A percentile compares a stretch with the other conserved stretches of the same genome.
Conservation (phyloP, 2,329 filamentous ascomycete species). For the Fusarium caatingaense region DNA sequence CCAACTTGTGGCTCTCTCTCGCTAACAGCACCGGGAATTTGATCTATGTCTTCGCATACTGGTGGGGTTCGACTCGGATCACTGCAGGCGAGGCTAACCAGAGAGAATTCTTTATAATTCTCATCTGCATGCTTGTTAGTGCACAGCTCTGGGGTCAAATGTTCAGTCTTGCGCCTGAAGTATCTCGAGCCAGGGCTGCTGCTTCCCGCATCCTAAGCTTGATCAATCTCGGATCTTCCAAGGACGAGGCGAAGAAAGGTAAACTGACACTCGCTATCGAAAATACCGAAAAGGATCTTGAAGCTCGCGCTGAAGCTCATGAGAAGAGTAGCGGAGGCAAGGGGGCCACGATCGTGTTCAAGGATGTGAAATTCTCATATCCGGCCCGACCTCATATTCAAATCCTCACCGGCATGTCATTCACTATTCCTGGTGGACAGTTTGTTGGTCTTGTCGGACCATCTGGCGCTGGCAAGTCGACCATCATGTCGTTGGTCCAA, state of each 20-base stretch:
- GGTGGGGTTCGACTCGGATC: constrained; percentile 81
- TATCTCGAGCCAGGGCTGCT: constrained; percentile 74
- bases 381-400: constrained; percentile 68
- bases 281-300: constrained; percentile 52
- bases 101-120: constrained; percentile 80
- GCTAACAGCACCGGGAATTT: constrained; percentile 72
- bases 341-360: constrained; percentile 65
- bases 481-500: constrained; percentile 68
- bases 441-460: constrained; percentile 74
- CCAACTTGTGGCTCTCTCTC: constrained; percentile 70
- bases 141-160: constrained; percentile 80
- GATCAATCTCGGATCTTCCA: constrained; percentile 57
- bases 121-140: constrained; percentile 76
- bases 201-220: constrained; percentile 67
- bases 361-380: constrained; percentile 72
- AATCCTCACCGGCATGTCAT: constrained; percentile 66
- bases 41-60: constrained; percentile 81
- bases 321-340: constrained; percentile 41
- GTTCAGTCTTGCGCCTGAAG: constrained; percentile 79
- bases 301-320: constrained; percentile 50
- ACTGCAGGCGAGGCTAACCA: constrained; percentile 71
- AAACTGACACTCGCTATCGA: constrained; percentile 14
- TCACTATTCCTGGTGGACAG: constrained; percentile 68
- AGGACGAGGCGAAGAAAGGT: constrained; percentile 33
- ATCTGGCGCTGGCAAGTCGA: constrained; percentile 75